Conservation (phyloP, 2,329 filamentous ascomycete species). For the Claviceps spartinae region DNA sequence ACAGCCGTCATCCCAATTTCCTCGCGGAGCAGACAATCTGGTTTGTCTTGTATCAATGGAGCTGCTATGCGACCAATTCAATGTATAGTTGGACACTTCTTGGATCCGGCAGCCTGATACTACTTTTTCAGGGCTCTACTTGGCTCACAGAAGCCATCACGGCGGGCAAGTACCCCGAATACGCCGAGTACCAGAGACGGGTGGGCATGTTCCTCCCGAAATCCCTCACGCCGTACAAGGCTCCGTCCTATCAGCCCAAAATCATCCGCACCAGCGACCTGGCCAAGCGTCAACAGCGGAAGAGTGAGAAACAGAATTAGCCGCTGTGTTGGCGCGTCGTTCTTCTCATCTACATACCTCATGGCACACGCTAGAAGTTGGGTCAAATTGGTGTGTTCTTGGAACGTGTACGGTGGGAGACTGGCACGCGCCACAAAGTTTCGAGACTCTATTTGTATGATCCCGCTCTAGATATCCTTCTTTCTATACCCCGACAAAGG, state of each 20-base stretch:
- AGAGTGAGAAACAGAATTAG: constrained; percentile 23
- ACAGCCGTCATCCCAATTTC: constrained; percentile 90
- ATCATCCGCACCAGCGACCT: constrained; percentile 38
- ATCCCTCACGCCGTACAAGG: constrained; percentile 28
- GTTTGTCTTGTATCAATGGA: constrained; percentile 81
- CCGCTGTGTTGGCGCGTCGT: background rate
- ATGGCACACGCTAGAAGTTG: background rate
- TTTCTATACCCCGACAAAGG: background rate
- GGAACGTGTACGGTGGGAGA: background rate
- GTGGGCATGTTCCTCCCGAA: constrained; percentile 75
- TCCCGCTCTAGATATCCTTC: background rate
- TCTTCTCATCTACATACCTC: background rate
- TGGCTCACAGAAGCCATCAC: constrained; percentile 76
- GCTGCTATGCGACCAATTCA: constrained; percentile 56
- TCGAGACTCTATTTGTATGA: background rate
- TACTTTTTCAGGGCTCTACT: constrained; percentile 82
- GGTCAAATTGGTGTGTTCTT: background rate
- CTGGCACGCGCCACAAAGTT: background rate
- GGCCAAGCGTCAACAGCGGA: constrained; percentile 29
- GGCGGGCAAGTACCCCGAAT: constrained; percentile 74
- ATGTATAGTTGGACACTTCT: constrained; percentile 66
- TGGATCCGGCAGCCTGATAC: constrained; percentile 55
- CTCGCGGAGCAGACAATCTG: constrained; percentile 83
- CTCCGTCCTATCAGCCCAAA: constrained; percentile 26
- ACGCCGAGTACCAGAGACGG: constrained; percentile 66